These are phyloP conservation scores for Cladorrhinum sp. DNA, from an alignment of 2,329 filamentous ascomycete species.

Conservation along the genomic window DNA sequence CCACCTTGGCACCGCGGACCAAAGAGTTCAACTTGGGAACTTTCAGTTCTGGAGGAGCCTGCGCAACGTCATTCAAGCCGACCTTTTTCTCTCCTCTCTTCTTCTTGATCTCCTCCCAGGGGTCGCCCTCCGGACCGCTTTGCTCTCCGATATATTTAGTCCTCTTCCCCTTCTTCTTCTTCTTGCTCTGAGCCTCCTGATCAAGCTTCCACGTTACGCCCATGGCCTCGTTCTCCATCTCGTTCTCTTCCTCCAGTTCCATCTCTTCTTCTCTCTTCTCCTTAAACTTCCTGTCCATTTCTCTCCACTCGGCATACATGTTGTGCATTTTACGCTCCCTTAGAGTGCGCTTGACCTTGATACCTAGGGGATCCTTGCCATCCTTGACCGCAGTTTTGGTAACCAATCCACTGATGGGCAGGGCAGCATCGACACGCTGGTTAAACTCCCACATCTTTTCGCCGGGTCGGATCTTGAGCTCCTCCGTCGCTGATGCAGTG, in stretches of 20 bases:
- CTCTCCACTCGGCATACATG: constrained; percentile 73
- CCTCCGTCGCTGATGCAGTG: constrained; percentile 7
- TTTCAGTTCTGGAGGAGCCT: constrained; percentile 72
- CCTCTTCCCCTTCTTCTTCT: constrained; percentile 40
- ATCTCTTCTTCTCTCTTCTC: constrained; percentile 64
- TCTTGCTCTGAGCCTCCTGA: constrained; percentile 41
- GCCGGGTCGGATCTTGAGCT: constrained; percentile 65
- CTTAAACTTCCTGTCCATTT: constrained; percentile 61
- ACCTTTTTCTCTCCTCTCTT: constrained; percentile 57
- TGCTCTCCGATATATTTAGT: constrained; percentile 40
- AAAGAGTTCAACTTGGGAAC: constrained; percentile 63
- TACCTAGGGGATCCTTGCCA: constrained; percentile 61
- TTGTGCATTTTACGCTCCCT: constrained; percentile 83
- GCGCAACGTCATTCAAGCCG: constrained; percentile 59
- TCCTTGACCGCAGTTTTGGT: constrained; percentile 58
- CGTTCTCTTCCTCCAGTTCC: constrained; percentile 58
- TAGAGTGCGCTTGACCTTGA: constrained; percentile 70
- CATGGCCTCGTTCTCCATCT: constrained; percentile 55
- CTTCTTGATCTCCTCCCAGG: constrained; percentile 72
- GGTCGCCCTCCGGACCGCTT: constrained; percentile 57
- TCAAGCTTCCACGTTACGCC: constrained; percentile 49
- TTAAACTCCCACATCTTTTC: constrained; percentile 81
- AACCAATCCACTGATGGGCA: constrained; percentile 71
- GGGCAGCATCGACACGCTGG: constrained; percentile 78
- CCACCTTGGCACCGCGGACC: constrained; percentile 60